phyloP scores from a whole-genome alignment of 2,329 filamentous ascomycete genomes.

The Penicillium sp. region DNA sequence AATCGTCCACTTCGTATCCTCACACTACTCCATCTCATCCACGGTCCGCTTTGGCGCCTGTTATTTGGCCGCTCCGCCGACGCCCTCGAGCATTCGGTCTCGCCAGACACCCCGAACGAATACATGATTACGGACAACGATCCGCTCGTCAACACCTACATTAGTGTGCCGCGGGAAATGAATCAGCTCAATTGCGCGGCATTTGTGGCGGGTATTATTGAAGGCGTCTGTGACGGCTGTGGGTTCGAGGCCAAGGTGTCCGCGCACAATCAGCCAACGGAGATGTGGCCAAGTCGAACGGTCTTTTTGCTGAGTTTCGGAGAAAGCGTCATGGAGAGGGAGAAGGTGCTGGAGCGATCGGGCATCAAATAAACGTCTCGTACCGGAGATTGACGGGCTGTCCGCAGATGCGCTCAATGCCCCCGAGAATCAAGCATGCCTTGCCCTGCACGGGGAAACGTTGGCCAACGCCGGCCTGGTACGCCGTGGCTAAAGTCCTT shows the following conservation, averaged over 20 bases:
- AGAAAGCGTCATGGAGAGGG: slow-evolving; percentile 83
- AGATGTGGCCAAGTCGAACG: slow-evolving; percentile 94
- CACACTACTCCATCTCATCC: slow-evolving; percentile 88
- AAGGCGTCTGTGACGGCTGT: slow-evolving; percentile 90
- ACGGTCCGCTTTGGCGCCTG: slow-evolving; percentile 83
- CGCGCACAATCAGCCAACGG: slow-evolving; percentile 68
- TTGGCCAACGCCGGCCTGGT: no score
- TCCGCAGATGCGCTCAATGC: no score
- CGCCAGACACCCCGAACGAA: slow-evolving; percentile 78
- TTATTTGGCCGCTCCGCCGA: slow-evolving; percentile 89
- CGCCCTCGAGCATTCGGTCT: slow-evolving; percentile 80
- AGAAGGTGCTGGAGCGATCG: slow-evolving; percentile 67
- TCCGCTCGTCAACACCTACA: slow-evolving; percentile 88
- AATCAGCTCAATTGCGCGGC: slow-evolving; percentile 93
- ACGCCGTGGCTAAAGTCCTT: no score
- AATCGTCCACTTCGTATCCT: slow-evolving; percentile 82
- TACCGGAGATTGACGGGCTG: neutral
- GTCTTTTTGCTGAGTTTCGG: slow-evolving; percentile 94
- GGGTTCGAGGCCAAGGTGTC: slow-evolving; percentile 85
- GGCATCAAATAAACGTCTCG: slow-evolving; percentile 37
- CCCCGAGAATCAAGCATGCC: no score
- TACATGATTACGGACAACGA: slow-evolving; percentile 99
- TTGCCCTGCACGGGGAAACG: no score
- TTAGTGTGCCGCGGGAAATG: slow-evolving; percentile 92
- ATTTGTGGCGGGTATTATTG: slow-evolving; percentile 88